phyloP scores from a whole-genome alignment of 768 basidiomycete species.

The Tremella mesenterica region DNA sequence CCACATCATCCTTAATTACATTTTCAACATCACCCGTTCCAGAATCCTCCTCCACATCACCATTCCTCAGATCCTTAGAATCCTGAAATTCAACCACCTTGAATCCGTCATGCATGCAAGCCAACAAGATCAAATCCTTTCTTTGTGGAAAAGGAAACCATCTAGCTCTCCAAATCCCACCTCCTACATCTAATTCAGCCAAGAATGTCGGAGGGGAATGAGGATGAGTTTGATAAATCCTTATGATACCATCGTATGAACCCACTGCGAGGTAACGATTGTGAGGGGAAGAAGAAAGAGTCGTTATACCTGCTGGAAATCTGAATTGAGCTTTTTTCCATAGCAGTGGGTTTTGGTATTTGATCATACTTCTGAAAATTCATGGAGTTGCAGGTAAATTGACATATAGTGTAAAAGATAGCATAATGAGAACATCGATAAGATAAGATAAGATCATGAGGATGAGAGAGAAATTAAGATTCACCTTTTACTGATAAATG shows the following conservation, averaged over 20 bases:
- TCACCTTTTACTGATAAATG: conserved; percentile 57
- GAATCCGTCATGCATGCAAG: conserved; percentile 96
- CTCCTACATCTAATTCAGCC: conserved; percentile 78
- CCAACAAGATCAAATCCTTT: conserved; percentile 70
- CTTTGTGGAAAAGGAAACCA: conserved; percentile 77
- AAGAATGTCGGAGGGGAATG: conserved; percentile 55
- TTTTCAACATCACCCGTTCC: neutral
- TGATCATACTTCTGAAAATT: too few relatives aligned
- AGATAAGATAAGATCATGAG: too few relatives aligned
- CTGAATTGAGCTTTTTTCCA: conserved; percentile 45
- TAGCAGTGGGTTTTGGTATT: too few relatives aligned
- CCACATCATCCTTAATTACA: neutral
- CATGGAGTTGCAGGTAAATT: too few relatives aligned
- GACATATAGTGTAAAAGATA: too few relatives aligned
- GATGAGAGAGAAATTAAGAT: neutral
- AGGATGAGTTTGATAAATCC: conserved; percentile 77
- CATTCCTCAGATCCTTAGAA: too few relatives aligned
- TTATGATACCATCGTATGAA: conserved; percentile 79
- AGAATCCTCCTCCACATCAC: conserved; percentile 3
- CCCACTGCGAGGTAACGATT: conserved; percentile 80
- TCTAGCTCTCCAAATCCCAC: conserved; percentile 91
- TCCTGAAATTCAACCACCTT: too few relatives aligned
- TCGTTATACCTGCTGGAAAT: conserved; percentile 86
- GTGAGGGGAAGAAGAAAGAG: conserved; percentile 74
- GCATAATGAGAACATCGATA: too few relatives aligned